Percentiles rank a stretch among this genome's conserved stretches.
Conservation (phyloP, 495 filamentous ascomycete genomes). For the Trichoderma gamsii region DNA sequence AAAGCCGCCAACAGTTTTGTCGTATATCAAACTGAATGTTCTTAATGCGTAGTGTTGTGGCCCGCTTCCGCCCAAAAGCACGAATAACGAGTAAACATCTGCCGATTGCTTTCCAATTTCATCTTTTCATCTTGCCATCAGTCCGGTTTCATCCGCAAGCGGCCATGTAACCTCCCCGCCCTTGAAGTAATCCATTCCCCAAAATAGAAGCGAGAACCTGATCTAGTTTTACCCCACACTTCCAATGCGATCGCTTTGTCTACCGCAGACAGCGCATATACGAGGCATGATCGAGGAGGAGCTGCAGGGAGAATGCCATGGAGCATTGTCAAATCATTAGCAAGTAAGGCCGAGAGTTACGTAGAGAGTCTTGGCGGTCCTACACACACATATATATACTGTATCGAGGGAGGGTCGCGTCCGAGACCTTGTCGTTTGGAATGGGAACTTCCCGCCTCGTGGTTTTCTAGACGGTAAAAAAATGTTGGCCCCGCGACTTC, state of each 20-base stretch:
- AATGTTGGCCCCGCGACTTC: background rate
- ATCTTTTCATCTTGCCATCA: too few relatives aligned
- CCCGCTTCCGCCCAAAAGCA: too few relatives aligned
- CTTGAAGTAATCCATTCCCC: background rate
- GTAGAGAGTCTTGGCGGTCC: background rate
- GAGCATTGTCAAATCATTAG: background rate
- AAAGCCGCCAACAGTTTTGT: background rate
- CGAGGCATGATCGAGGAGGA: background rate
- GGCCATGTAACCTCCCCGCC: too few relatives aligned
- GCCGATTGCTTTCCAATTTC: too few relatives aligned
- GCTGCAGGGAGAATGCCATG: background rate
- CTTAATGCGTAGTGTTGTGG: background rate
- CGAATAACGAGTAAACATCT: too few relatives aligned
- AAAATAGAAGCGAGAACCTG: background rate
- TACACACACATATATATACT: background rate
- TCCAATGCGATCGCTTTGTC: too few relatives aligned
- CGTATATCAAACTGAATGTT: background rate
- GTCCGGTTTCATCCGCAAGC: too few relatives aligned
- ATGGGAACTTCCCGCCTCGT: background rate
- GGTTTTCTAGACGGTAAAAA: background rate
- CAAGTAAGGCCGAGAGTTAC: background rate
- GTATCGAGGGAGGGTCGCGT: background rate
- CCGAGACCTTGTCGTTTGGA: background rate
- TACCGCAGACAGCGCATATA: background rate
- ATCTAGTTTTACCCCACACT: too few relatives aligned